phyloP scores from a whole-genome alignment of 257 asterid genomes.

The Lavandula angustifolia region DNA sequence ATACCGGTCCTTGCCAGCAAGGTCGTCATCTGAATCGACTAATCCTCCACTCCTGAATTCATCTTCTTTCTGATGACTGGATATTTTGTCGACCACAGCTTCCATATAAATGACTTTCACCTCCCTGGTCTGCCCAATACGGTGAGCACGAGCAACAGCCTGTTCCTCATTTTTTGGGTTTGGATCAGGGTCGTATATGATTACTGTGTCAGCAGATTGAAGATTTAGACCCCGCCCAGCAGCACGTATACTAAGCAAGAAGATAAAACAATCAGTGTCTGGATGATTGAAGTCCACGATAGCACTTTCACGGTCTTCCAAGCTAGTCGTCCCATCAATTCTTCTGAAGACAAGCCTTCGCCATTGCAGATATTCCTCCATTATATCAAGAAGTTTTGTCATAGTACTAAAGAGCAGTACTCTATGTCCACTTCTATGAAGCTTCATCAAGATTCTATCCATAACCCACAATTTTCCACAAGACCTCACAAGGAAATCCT shows the following conservation, averaged over 20 bases:
- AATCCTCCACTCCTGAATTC: constrained; percentile 73
- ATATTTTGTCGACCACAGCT: constrained; percentile 88
- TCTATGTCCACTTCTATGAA: constrained; percentile 92
- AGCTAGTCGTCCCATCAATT: constrained; percentile 95
- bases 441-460: constrained; percentile 87
- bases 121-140: constrained; percentile 98
- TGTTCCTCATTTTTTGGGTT: constrained; percentile 99
- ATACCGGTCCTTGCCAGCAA: constrained; percentile 93
- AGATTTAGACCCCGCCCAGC: constrained; percentile 99
- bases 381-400: constrained; percentile 95
- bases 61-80: constrained; percentile 96
- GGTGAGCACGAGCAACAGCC: constrained; percentile 99
- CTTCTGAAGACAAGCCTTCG: constrained; percentile 91
- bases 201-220: constrained; percentile 96
- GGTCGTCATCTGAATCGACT: constrained; percentile 94
- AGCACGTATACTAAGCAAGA: constrained; percentile 98
- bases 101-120: constrained; percentile 97
- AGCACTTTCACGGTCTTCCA: constrained; percentile 99
- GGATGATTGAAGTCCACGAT: constrained; percentile 93
- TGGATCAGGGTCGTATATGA: constrained; percentile 99
- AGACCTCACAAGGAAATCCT: constrained; percentile 93
- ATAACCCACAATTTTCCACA: constrained; percentile 97
- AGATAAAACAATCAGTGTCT: constrained; percentile 86
- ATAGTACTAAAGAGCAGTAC: constrained; percentile 95
- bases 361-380: constrained; percentile 99